Percentiles rank a stretch among this genome's conserved stretches.
These are phyloP conservation scores for Ascomycota sp. DNA, from an alignment of 2,329 filamentous ascomycete species.

Conservation along the genomic window DNA sequence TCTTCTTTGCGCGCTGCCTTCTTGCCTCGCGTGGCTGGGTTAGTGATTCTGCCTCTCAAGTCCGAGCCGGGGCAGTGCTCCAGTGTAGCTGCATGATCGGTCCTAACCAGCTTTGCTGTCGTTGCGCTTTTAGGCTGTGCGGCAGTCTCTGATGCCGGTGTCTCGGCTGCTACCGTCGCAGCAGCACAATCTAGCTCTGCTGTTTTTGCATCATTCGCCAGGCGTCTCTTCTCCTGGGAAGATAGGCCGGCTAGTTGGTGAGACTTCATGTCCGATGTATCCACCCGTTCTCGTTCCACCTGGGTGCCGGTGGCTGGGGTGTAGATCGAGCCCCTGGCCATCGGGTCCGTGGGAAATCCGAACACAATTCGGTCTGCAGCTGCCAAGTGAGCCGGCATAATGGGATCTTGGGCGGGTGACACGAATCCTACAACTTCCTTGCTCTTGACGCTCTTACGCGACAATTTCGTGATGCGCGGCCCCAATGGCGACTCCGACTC, in stretches of 20 bases:
- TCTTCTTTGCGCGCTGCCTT: slow-evolving; percentile 29
- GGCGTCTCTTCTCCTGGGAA: too few species aligned
- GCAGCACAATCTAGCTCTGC: too few species aligned
- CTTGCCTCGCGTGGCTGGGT: slow-evolving; percentile 28
- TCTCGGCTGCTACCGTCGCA: too few species aligned
- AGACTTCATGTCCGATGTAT: too few species aligned
- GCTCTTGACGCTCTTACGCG: slow-evolving; percentile 21
- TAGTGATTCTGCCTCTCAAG: slow-evolving; percentile 11
- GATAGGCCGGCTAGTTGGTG: too few species aligned
- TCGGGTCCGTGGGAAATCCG: too few species aligned
- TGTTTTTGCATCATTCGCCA: too few species aligned
- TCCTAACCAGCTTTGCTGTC: neutral
- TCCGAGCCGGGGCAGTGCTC: neutral
- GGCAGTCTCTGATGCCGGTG: neutral
- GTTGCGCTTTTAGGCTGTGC: neutral
- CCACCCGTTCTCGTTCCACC: too few species aligned
- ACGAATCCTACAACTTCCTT: slow-evolving; percentile 23
- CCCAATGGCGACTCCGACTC: slow-evolving; percentile 1
- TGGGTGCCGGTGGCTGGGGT: too few species aligned
- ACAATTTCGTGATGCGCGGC: slow-evolving; percentile 17
- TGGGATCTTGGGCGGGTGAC: slow-evolving; percentile 4
- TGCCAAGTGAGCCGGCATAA: slow-evolving; percentile 1
- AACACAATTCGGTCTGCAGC: too few species aligned
- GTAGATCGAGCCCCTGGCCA: too few species aligned
- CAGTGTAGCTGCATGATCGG: neutral